Evolutionary conservation across 2,329 filamentous ascomycete genomes (phyloP).

Genomic region (Aspergillus glaucus): DNA sequence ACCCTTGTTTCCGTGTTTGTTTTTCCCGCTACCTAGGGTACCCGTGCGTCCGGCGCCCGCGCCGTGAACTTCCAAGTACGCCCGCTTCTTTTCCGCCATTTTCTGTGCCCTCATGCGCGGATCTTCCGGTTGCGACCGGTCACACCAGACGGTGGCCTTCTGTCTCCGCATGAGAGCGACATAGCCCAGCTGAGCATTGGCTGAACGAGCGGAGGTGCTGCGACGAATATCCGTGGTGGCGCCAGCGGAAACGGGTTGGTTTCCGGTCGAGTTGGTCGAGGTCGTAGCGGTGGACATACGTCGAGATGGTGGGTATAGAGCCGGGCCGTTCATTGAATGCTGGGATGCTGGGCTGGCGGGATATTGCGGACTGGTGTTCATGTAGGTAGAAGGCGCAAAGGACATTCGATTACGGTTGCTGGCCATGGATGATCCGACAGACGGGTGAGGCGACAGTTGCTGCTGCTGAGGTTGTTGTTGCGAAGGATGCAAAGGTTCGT

Average conservation of each 20-base stretch:
- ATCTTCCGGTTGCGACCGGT: slow-evolving; percentile 87
- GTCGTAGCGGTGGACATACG: slow-evolving; percentile 36
- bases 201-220: slow-evolving; percentile 75
- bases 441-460: slow-evolving; percentile 21
- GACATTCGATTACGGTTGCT: slow-evolving; percentile 37
- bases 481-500: slow-evolving; percentile 11
- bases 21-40: slow-evolving; percentile 68
- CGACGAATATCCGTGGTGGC: slow-evolving; percentile 48
- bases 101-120: slow-evolving; percentile 76
- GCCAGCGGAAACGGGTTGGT: slow-evolving; percentile 24
- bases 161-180: slow-evolving; percentile 94
- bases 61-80: slow-evolving; percentile 73
- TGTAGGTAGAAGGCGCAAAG: slow-evolving; percentile 25
- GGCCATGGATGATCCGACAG: slow-evolving; percentile 15
- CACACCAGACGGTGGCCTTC: slow-evolving; percentile 98
- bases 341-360: slow-evolving; percentile 18
- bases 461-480: slow-evolving; percentile 9
- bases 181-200: slow-evolving; percentile 64
- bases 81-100: slow-evolving; percentile 78
- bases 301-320: slow-evolving; percentile 22
- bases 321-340: slow-evolving; percentile 19
- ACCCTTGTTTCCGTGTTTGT: slow-evolving; percentile 77
- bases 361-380: slow-evolving; percentile 19
- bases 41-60: slow-evolving; percentile 49
- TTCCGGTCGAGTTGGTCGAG: slow-evolving; percentile 35